phyloP scores from a whole-genome alignment of 2,329 filamentous ascomycete genomes.

The Apiospora pterosperma region DNA sequence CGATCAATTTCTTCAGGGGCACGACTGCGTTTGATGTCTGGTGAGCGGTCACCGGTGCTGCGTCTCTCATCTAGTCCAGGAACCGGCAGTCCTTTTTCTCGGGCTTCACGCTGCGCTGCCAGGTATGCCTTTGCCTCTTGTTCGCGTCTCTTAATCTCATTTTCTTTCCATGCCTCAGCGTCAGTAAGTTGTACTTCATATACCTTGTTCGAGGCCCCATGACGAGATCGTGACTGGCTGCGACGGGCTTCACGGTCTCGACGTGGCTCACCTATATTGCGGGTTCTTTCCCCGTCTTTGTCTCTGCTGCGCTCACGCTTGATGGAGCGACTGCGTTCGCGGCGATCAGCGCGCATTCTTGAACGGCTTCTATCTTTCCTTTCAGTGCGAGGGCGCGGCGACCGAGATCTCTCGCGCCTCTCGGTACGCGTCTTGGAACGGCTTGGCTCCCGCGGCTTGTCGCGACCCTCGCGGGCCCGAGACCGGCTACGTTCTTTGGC shows the following conservation, averaged over 20 bases:
- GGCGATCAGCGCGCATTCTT: conserved; percentile 16
- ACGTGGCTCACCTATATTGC: conserved; percentile 15
- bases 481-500: conserved; percentile 8
- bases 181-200: conserved; percentile 31
- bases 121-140: conserved; percentile 63
- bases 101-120: conserved; percentile 58
- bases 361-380: conserved; percentile 26
- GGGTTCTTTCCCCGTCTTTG: conserved; percentile 17
- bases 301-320: conserved; percentile 18
- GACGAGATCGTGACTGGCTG: conserved; percentile 41
- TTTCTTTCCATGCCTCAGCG: conserved; percentile 54
- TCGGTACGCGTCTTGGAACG: conserved; percentile 22
- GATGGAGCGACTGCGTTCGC: conserved; percentile 18
- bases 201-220: conserved; percentile 40
- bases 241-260: conserved; percentile 30
- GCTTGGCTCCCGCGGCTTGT: conserved; percentile 21
- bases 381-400: conserved; percentile 24
- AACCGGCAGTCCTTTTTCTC: conserved; percentile 54
- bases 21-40: conserved; percentile 35
- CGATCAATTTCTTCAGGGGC: conserved; percentile 39
- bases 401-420: conserved; percentile 27
- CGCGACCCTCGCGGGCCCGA: neutral
- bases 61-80: conserved; percentile 55
- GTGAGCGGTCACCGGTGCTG: conserved; percentile 40
- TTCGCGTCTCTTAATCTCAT: conserved; percentile 59